Base-by-base conservation (phyloP, 2,329 filamentous ascomycete species). In the Purpureocillium lavendulum region DNA sequence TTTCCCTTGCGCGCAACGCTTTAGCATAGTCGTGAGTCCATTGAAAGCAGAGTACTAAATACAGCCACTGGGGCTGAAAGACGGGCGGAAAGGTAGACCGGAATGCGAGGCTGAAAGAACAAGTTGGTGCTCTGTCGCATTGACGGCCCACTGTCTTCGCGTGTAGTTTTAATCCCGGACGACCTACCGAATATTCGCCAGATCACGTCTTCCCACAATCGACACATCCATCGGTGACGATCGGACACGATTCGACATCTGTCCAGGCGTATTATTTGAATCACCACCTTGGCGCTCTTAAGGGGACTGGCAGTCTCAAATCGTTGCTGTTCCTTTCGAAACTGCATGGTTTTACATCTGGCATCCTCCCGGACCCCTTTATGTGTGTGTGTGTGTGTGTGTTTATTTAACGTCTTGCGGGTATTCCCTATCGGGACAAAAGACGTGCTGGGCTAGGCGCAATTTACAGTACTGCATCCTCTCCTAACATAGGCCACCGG, bases 341-440 rank as follows among this genome's bases (percentile, higher is more conserved):
- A 28, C 53, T 80, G 1, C 73, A 79, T 46, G 72, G 68, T 0
- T 38, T 75, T 1, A 79, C 75, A 0, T 70, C 72, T 0, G 59
- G 64, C 33, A 70, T 60, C 29, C 50, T 75, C 0, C 64, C 67
- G 0, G 74, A 79, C 45, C 54, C 53, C 0, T 53, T 77, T 1
- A 77, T n/a, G n/a, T n/a, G n/a, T n/a, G n/a, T n/a, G n/a, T n/a
- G n/a, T n/a, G n/a, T n/a, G n/a, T n/a, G n/a, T n/a, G n/a, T n/a
- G n/a, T n/a, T n/a, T n/a, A n/a, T n/a, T n/a, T n/a, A n/a, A n/a
- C n/a, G n/a, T n/a, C n/a, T n/a, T n/a, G n/a, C n/a, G n/a, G n/a
- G n/a, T n/a, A n/a, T n/a, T n/a, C n/a, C n/a, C n/a, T n/a, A n/a
- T n/a, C n/a, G n/a, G n/a, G n/a, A n/a, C n/a, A n/a, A n/a, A n/a